Base-by-base conservation (phyloP, 768 basidiomycete genomes). In the Gymnopilus dilepis region DNA sequence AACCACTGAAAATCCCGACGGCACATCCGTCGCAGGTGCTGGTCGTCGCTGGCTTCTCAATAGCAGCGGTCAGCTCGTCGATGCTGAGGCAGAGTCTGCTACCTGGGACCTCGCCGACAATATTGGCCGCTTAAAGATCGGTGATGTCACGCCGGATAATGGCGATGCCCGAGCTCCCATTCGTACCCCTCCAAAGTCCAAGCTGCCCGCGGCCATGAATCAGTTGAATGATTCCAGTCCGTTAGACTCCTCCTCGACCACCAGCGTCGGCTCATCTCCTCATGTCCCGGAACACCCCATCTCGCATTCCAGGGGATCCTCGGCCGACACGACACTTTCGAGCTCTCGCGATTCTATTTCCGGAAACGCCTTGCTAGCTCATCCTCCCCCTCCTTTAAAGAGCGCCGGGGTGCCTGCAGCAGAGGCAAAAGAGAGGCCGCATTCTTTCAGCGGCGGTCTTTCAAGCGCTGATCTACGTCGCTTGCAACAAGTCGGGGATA, bases 221-320 rank as follows among this genome's bases (percentile, higher is more conserved):
- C 86, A 87, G 66, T 77, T 86, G 63, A 82, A 80, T 26, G 88
- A 91, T 65, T 76, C 83, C 17, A 92, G 90, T 68, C 89, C 89
- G 40, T 78, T 92, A 52, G 90, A 92, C 70, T 85, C 88, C 9
- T 84, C 85, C 33, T 92, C 90, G 31, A 86, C 82, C 69, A 81
- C 86, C 55, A 92, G 90, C 71, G 78, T 86, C 51, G 88, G 86
- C 67, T 92, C 91, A 51, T 91, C 91, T 34, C 89, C 91, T 19
- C 85, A 87, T 56, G 76, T 82, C 43, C 82, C 86, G 63, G 89
- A 90, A 65, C 87, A 89, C 73, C 83, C 84, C 61, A 85, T 87
- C 67, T 87, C 88, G 64, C 91, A 92, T 74, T 92, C 91, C 64
- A 86, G 91, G 57, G 92, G 89, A 55, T 92, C 91, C 26, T 92